Evolutionary conservation across 352 stramenopile genomes (phyloP).

Genomic region (Globisporangium echinulatum): DNA sequence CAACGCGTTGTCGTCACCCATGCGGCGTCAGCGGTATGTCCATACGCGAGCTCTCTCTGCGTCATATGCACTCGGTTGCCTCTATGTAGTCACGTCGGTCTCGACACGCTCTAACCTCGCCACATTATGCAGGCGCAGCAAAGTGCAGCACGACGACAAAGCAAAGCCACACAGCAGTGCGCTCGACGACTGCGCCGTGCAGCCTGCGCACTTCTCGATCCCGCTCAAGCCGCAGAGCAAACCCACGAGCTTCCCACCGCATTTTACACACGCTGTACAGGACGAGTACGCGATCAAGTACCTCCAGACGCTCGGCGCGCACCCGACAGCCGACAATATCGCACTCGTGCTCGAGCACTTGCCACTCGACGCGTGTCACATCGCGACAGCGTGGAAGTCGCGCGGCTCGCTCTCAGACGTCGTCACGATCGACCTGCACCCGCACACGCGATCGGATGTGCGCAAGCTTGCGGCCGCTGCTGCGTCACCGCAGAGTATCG

Average conservation of each 20-base stretch:
- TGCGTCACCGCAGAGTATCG: too few species aligned
- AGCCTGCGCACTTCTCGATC: conserved; percentile 45
- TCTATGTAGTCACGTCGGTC: neutral
- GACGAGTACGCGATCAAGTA: conserved; percentile 76
- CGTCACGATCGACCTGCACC: conserved; percentile 48
- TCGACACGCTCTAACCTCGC: neutral
- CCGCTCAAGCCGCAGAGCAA: conserved; percentile 48
- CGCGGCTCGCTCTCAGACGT: conserved; percentile 45
- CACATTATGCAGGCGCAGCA: conserved; percentile 1
- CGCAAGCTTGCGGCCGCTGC: neutral
- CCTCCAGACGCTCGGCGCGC: conserved; percentile 47
- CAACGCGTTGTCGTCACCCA: too few species aligned
- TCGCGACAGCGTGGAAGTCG: conserved; percentile 52
- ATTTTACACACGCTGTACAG: conserved; percentile 38
- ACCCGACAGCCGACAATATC: conserved; percentile 45
- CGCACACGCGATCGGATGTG: conserved; percentile 7
- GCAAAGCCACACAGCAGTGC: neutral
- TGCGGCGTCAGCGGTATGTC: neutral
- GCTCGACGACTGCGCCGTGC: conserved; percentile 28
- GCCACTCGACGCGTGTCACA: conserved; percentile 52
- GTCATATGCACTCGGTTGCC: neutral
- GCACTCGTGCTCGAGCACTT: conserved; percentile 53
- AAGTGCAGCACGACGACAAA: conserved; percentile 8
- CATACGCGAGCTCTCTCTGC: too few species aligned
- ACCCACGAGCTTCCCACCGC: conserved; percentile 27